Evolutionary conservation across 148 eudicot species (phyloP), one percentile per base, ranked within the genome.

Genomic region (Fagopyrum tataricum): DNA sequence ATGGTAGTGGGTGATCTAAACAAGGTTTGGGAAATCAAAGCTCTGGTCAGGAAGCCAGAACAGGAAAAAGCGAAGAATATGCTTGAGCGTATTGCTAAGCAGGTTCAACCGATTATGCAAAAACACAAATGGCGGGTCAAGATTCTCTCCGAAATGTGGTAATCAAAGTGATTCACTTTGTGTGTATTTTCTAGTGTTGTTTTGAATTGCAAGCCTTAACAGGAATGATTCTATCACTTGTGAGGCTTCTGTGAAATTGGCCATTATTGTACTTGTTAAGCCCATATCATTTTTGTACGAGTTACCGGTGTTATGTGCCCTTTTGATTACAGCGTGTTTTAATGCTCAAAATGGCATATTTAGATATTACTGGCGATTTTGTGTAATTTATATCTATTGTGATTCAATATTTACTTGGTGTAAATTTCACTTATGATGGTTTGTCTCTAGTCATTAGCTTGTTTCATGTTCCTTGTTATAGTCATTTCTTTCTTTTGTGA

Each of bases 11-110:
- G 89, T 17, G 91, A 90, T 78, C 83, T 88, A 9, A 69, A 92
- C 81, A 95, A 92, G 81, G 93, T 95, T 24, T 95, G 99, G 99
- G 99, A 92, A 76, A 90, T 84, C 73, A 92, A 83, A 82, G 79
- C 90, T 10, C 80, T 95, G 48, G 90, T 90, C 80, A 77, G 79
- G 51, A 91, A 89, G 66, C 83, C 84, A 4, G 76, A 76, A 51
- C 82, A 85, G 74, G 94, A 88, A 20, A 86, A 90, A 73, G 99
- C 99, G 4, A 84, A 44, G 37, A 83, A 82, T 70, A 80, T 88
- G 44, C 86, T 92, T 0, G 96, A 92, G 4, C 80, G 81, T 15
- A 77, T 95, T 48, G 96, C 99, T 3, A 90, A 90, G 44, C 97
- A 95, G 75, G 97, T 90, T 14, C 92, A 92, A 59, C 99, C 96